Conservation (phyloP, 495 filamentous ascomycete species). For the Friedmanniomyces endolithicus region DNA sequence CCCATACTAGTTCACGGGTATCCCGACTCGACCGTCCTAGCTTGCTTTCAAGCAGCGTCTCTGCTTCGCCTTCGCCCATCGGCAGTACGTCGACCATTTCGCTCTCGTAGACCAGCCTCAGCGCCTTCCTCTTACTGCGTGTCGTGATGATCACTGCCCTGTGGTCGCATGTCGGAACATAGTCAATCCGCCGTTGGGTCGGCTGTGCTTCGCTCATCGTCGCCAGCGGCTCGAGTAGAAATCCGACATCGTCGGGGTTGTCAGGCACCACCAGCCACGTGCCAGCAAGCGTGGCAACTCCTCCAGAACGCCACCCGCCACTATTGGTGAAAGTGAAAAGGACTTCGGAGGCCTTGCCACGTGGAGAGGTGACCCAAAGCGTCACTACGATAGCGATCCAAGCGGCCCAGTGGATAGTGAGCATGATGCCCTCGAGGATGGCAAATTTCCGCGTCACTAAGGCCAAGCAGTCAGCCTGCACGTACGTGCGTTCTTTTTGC, state of each 20-base stretch:
- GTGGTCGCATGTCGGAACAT: no score
- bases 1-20: neutral
- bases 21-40: neutral
- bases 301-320: conserved; percentile 1
- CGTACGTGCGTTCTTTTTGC: no score
- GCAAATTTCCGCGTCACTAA: neutral
- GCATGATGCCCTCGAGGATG: conserved; percentile 1
- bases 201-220: neutral
- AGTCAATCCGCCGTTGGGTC: neutral
- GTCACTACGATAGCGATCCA: conserved; percentile 1
- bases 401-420: neutral
- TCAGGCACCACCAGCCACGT: conserved; percentile 39
- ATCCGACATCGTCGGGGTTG: conserved; percentile 38
- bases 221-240: neutral
- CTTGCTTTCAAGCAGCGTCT: neutral
- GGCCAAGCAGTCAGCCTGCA: no score
- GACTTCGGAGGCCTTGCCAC: neutral
- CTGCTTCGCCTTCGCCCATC: neutral
- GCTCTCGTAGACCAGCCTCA: neutral
- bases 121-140: neutral
- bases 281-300: neutral
- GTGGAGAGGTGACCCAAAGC: conserved; percentile 3
- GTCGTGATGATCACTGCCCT: no score
- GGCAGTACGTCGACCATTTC: neutral
- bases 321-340: conserved; percentile 5